phyloP scores from a whole-genome alignment of 2,329 filamentous ascomycete species.

The Emergomyces orientalis region DNA sequence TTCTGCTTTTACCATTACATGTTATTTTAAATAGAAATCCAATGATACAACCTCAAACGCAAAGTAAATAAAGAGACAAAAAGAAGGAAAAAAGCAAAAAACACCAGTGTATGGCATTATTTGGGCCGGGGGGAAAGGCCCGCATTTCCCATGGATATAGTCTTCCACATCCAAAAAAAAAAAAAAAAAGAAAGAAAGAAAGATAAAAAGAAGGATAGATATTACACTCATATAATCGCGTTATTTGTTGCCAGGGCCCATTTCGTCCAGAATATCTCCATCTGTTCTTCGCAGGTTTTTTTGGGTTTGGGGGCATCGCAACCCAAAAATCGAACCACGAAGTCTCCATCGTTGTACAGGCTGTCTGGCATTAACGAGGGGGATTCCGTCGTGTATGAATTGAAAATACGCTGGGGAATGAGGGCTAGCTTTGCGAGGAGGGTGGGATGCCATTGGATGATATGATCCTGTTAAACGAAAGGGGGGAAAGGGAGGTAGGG shows the following conservation, averaged over 20 bases:
- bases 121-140: neutral
- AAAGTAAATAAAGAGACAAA: neutral
- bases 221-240: neutral
- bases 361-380: conserved; percentile 40
- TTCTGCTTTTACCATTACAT: neutral
- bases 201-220: neutral
- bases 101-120: neutral
- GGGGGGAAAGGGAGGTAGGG: neutral
- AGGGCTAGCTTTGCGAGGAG: conserved; percentile 82
- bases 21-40: neutral
- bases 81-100: neutral
- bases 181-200: neutral
- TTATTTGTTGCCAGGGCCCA: conserved; percentile 31
- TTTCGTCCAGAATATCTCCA: conserved; percentile 45
- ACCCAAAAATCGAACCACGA: conserved; percentile 67
- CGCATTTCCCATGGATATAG: neutral
- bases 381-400: conserved; percentile 58
- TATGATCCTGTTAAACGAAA: conserved; percentile 55
- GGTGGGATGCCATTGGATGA: conserved; percentile 94
- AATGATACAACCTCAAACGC: neutral
- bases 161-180: neutral
- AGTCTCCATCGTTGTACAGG: conserved; percentile 71
- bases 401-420: conserved; percentile 75
- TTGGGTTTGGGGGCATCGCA: conserved; percentile 49
- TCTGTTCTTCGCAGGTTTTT: conserved; percentile 62